These are phyloP conservation scores for Neurospora tetraspora DNA, from an alignment of 495 filamentous ascomycete species.

Conservation along the genomic window DNA sequence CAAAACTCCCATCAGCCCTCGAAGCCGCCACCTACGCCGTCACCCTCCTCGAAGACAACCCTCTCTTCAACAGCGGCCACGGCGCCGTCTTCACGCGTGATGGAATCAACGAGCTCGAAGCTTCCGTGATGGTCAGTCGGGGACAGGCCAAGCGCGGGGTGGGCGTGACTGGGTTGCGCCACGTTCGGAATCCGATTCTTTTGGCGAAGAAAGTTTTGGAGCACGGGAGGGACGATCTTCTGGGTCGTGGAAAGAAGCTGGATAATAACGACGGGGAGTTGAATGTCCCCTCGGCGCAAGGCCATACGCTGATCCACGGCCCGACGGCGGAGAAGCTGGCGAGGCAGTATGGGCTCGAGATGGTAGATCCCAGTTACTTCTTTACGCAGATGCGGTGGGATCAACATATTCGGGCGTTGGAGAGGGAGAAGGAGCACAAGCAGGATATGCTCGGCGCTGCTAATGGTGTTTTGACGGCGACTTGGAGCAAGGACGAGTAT, in stretches of 20 bases:
- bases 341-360: slow-evolving; percentile 54
- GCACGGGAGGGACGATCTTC: slow-evolving; percentile 43
- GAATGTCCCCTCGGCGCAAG: slow-evolving; percentile 40
- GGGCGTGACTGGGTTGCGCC: slow-evolving; percentile 59
- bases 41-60: slow-evolving; percentile 64
- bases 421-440: slow-evolving; percentile 31
- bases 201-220: slow-evolving; percentile 65
- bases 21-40: slow-evolving; percentile 71
- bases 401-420: slow-evolving; percentile 62
- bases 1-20: slow-evolving; percentile 42
- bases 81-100: slow-evolving; percentile 80
- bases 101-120: slow-evolving; percentile 79
- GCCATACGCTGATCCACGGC: slow-evolving; percentile 61
- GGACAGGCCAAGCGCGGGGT: slow-evolving; percentile 65
- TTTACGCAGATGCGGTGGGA: slow-evolving; percentile 74
- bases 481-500: slow-evolving; percentile 47
- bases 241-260: slow-evolving; percentile 6
- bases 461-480: slow-evolving; percentile 19
- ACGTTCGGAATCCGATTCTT: slow-evolving; percentile 69
- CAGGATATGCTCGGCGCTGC: not conserved
- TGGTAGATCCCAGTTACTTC: slow-evolving; percentile 61
- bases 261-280: slow-evolving; percentile 14
- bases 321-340: slow-evolving; percentile 57
- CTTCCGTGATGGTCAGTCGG: slow-evolving; percentile 80
- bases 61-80: slow-evolving; percentile 76